Evolutionary conservation across 2,329 filamentous ascomycete species (phyloP).

Genomic region (Pseudogymnoascus sp.): DNA sequence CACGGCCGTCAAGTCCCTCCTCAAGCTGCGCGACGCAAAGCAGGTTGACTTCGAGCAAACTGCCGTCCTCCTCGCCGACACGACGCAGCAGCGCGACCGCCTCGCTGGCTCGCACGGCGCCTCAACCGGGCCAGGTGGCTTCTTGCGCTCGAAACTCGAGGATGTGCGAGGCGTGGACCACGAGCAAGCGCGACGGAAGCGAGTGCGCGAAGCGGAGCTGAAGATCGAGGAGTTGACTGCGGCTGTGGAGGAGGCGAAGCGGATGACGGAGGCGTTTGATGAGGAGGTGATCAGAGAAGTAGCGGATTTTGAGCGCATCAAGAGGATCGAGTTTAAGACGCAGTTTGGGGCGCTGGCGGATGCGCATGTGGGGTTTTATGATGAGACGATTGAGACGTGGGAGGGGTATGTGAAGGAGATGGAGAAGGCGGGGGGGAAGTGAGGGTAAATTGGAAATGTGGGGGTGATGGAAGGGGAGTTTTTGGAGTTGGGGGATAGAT

Average conservation of each 20-base stretch:
- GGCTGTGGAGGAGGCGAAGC: constrained; percentile 82
- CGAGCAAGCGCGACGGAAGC: constrained; percentile 80
- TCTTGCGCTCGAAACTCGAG: constrained; percentile 89
- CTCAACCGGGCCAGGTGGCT: constrained; percentile 68
- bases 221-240: constrained; percentile 85
- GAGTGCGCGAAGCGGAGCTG: constrained; percentile 82
- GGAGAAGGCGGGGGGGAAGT: constrained; percentile 53
- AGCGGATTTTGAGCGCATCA: constrained; percentile 91
- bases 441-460: neutral
- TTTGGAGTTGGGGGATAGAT: constrained; percentile 1
- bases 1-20: constrained; percentile 72
- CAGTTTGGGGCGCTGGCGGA: constrained; percentile 79
- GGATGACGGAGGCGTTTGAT: constrained; percentile 85
- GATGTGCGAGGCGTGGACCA: constrained; percentile 96
- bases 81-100: constrained; percentile 73
- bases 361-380: constrained; percentile 82
- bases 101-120: constrained; percentile 52
- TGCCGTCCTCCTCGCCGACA: constrained; percentile 91
- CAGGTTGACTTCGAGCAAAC: constrained; percentile 96
- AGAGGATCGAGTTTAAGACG: constrained; percentile 82
- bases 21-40: constrained; percentile 93
- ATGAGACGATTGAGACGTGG: constrained; percentile 73
- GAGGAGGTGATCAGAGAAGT: constrained; percentile 94
- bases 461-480: neutral
- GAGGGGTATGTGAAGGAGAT: constrained; percentile 84